Evolutionary conservation across 345 rosid species (phyloP), one percentile per base, ranked within the genome.

Genomic region (Carallia pectinifolia): DNA sequence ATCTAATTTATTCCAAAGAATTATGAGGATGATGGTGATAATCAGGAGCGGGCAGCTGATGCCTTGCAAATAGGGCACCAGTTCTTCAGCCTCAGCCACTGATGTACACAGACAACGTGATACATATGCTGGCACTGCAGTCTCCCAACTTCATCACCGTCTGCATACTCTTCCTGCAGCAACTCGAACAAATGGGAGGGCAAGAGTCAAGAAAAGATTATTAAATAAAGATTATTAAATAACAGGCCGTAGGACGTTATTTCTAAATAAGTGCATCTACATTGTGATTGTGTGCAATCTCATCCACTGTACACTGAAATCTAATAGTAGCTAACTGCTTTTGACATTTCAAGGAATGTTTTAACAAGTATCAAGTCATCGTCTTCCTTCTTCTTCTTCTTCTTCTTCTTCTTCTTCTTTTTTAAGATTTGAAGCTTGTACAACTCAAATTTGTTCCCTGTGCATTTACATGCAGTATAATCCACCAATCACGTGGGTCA

Each of bases 51-150:
- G 58, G 84, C 87, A 33, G 88, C 97, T 18, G 87, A 67, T 44
- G 89, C 79, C 82, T 86, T 96, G 85, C 98, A 96, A 74, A 90
- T 79, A 17, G 99, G 97, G 74, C 99, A 90, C 98, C 99, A 90
- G 50, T 88, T 96, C 87, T 92, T 96, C 72, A 92, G 76, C 80
- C 87, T 81, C 77, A 90, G 81, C 99, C 99, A 96, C 77, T 86
- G 88, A 30, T 82, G 86, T 82, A 86, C 68, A 82, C 98, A 96
- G 23, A 67, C 74, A 50, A 80, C 15, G 58, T 96, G 97, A 79
- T 88, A 92, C 69, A 50, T 64, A 65, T 96, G 99, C 81, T 85
- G 87, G 70, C 99, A 96, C 17, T 74, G 85, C 80, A 96, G 79
- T 75, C 83, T 85, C 70, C 99, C 98, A 64, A 89, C 68, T 79